Evolutionary conservation across 1,284 basidiomycete species (phyloP), one percentile per base, ranked within the genome.

Genomic region (Golubevia sp.): DNA sequence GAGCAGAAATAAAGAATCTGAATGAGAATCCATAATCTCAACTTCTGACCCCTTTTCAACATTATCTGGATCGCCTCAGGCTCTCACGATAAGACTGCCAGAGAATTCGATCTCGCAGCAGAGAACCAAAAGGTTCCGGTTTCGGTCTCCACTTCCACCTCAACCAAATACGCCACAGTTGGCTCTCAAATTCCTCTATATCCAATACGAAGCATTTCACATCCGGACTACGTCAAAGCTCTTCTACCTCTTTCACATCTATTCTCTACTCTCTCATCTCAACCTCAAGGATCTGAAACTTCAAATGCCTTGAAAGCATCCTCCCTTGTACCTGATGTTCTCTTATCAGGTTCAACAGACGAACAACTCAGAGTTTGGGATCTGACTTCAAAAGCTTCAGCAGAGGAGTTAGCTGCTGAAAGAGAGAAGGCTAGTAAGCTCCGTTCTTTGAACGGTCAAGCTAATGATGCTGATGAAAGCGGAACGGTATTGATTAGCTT

Each of bases 301-400:
- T 5, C 30, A 34, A 34, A 11, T 5, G 30, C 30, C 4, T 5
- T 11, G n/a, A 24, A 13, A 56, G 67, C 5, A 52, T 67, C 0
- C 62, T 66, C 2, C 30, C 66, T 5, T 3, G 54, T 3, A 26
- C 64, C 27, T 3, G 2, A 63, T 2, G 50, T 60, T 0, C 30
- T 73, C 0, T 23, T 71, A 11, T 67, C 71, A 0, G 71, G 61
- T 0, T 60, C 57, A 2, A 50, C 53, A 11, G 71, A 73, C 49
- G 71, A 73, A 20, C 64, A 69, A 15, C 8, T 74, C 0, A 67
- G 61, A 11, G 38, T 69, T 6, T 63, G 48, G 59, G 34, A 58
- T 21, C 0, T 38, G 49, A 21, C 58, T 5, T 48, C 49, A 18
- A 51, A 6, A 18, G 2, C n/a, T 18, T 20, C 34, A 49, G 49